These are phyloP conservation scores for Cryptosporidium tyzzeri DNA, from an alignment of 169 alveolate species.

Conservation along the genomic window DNA sequence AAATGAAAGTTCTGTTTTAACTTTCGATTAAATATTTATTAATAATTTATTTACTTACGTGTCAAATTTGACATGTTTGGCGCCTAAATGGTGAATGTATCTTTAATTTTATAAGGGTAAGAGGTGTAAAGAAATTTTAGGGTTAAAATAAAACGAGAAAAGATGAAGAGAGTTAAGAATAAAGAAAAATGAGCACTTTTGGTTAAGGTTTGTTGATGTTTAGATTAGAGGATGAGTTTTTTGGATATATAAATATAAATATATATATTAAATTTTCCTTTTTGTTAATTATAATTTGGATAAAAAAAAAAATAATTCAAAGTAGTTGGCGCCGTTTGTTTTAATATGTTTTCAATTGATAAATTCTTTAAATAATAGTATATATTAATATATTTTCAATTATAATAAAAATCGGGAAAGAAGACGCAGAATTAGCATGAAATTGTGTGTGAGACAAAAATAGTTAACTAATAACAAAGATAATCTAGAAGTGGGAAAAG, in stretches of 20 bases:
- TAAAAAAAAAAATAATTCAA: no score
- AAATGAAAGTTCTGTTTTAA: not conserved
- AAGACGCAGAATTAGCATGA: not conserved
- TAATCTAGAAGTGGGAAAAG: not conserved
- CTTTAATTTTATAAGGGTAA: not conserved
- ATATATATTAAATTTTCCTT: no score
- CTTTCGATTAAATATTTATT: no score
- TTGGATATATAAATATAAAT: no score
- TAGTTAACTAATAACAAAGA: not conserved
- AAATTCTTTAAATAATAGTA: not conserved
- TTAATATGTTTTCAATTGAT: not conserved
- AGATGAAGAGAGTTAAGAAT: not conserved
- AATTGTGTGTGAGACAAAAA: not conserved
- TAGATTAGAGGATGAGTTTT: not conserved
- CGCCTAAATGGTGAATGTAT: conserved; percentile 8
- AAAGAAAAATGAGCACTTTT: not conserved
- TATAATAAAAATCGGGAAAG: not conserved
- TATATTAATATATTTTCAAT: no score
- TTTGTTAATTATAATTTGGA: not conserved
- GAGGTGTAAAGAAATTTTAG: not conserved
- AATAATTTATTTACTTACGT: not conserved
- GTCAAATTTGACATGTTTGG: conserved; percentile 29
- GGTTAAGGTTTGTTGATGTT: no score
- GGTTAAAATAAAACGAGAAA: not conserved
- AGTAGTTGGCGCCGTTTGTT: not conserved